These are phyloP conservation scores for Canavalia ensiformis DNA, from an alignment of 306 rosid species.

Conservation along the genomic window DNA sequence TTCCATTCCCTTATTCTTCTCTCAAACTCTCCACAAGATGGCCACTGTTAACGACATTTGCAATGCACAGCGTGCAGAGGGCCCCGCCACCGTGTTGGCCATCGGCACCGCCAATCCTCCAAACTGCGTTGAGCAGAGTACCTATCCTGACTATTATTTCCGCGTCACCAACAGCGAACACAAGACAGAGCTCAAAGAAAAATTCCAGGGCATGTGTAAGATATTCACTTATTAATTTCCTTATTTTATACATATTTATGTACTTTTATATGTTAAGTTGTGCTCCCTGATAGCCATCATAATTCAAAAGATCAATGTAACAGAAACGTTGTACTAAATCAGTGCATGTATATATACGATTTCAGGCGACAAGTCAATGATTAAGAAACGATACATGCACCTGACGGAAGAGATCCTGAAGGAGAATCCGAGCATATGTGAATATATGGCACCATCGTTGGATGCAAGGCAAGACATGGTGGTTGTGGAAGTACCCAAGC, in stretches of 20 bases:
- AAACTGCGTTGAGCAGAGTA: slow-evolving; percentile 62
- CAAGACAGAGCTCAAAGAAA: slow-evolving; percentile 42
- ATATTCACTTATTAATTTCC: background rate
- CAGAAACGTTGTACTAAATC: background rate
- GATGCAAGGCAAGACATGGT: slow-evolving; percentile 54
- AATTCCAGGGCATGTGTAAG: slow-evolving; percentile 55
- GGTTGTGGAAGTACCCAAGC: slow-evolving; percentile 47
- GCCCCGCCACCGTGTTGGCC: slow-evolving; percentile 70
- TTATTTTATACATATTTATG: no score
- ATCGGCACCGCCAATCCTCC: slow-evolving; percentile 69
- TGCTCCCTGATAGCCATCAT: background rate
- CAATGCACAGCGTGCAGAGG: slow-evolving; percentile 69
- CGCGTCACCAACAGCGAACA: slow-evolving; percentile 69
- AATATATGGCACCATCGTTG: slow-evolving; percentile 51
- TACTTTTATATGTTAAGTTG: background rate
- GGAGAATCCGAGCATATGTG: slow-evolving; percentile 41
- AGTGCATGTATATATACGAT: background rate
- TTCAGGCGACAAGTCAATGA: slow-evolving; percentile 53
- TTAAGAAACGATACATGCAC: slow-evolving; percentile 49
- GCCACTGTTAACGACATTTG: slow-evolving; percentile 58
- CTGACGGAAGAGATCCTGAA: slow-evolving; percentile 44
- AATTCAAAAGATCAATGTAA: no score
- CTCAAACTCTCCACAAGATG: slow-evolving; percentile 1
- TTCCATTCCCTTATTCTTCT: no score
- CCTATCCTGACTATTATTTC: slow-evolving; percentile 69